Conservation (phyloP, 2,329 filamentous ascomycete species). For the Cladorrhinum sp. region DNA sequence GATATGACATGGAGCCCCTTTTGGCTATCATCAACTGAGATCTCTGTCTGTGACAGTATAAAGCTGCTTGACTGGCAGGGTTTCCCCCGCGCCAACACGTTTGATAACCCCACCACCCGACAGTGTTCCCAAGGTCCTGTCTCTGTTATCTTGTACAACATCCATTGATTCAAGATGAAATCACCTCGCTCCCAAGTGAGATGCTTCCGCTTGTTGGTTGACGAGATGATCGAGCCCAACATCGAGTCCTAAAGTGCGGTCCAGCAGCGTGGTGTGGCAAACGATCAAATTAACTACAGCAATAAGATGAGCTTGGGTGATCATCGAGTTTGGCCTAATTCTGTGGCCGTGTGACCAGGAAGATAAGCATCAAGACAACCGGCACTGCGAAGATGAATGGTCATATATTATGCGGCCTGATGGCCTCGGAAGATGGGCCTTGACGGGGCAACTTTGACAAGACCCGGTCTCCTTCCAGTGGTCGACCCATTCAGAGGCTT, state of each 20-base stretch:
- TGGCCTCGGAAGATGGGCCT: background rate
- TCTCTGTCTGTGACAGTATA: no score
- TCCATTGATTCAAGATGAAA: background rate
- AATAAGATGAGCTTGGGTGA: background rate
- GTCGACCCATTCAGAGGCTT: background rate
- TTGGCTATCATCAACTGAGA: background rate
- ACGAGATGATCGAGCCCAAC: no score
- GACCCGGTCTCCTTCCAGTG: background rate
- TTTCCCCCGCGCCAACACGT: background rate
- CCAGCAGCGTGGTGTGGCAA: background rate
- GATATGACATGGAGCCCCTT: background rate
- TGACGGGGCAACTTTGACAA: background rate
- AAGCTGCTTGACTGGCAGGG: no score
- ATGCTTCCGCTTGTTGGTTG: no score
- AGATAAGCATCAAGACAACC: no score
- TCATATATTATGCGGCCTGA: background rate
- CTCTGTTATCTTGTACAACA: no score
- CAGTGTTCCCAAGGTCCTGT: background rate
- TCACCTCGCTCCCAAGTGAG: background rate
- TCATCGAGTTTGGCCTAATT: background rate
- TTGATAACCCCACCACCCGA: background rate
- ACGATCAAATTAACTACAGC: background rate
- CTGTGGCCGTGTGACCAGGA: no score
- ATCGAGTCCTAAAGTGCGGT: background rate
- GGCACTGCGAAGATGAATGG: no score